Percentiles rank a stretch among this genome's conserved stretches.
Evolutionary conservation across 768 basidiomycete species (phyloP).

Genomic region (Dendrothele bispora): DNA sequence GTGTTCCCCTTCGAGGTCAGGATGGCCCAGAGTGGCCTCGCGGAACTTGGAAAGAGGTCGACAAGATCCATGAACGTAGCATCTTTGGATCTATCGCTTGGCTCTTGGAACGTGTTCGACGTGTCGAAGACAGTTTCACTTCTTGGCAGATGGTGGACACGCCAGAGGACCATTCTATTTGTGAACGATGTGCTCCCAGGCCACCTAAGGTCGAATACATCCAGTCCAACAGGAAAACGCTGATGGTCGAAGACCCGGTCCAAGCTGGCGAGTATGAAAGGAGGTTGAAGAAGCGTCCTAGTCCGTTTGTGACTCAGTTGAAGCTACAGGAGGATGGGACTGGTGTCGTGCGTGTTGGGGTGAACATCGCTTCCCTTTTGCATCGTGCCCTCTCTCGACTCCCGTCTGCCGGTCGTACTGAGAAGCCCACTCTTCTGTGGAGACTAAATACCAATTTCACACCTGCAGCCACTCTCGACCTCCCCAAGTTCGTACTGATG

Average conservation of each 20-base stretch:
- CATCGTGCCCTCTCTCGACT: slow-evolving; percentile 85
- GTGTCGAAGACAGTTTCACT: slow-evolving; percentile 63
- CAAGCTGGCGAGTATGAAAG: slow-evolving; percentile 91
- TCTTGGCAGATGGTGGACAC: slow-evolving; percentile 65
- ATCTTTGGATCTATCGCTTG: slow-evolving; percentile 84
- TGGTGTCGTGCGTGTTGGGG: slow-evolving; percentile 79
- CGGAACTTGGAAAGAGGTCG: slow-evolving; percentile 75
- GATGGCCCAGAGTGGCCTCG: slow-evolving; percentile 80
- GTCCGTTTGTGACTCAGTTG: slow-evolving; percentile 84
- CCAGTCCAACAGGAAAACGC: slow-evolving; percentile 53
- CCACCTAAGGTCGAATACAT: slow-evolving; percentile 79
- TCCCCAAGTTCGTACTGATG: slow-evolving; percentile 65
- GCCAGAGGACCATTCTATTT: slow-evolving; percentile 48
- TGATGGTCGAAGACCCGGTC: slow-evolving; percentile 78
- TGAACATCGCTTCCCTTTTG: slow-evolving; percentile 84
- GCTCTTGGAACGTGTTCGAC: slow-evolving; percentile 81
- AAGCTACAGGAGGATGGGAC: slow-evolving; percentile 58
- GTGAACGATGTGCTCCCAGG: slow-evolving; percentile 80
- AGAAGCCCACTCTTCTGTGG: slow-evolving; percentile 66
- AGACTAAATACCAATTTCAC: slow-evolving; percentile 77
- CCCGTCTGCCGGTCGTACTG: slow-evolving; percentile 54
- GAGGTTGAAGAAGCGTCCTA: slow-evolving; percentile 81
- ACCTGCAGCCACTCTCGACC: slow-evolving; percentile 55
- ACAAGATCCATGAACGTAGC: slow-evolving; percentile 81
- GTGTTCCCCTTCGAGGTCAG: slow-evolving; percentile 67